Percentiles rank a stretch among this genome's conserved stretches.
Conservation (phyloP, 306 rosid genomes). For the Prunus padus region DNA sequence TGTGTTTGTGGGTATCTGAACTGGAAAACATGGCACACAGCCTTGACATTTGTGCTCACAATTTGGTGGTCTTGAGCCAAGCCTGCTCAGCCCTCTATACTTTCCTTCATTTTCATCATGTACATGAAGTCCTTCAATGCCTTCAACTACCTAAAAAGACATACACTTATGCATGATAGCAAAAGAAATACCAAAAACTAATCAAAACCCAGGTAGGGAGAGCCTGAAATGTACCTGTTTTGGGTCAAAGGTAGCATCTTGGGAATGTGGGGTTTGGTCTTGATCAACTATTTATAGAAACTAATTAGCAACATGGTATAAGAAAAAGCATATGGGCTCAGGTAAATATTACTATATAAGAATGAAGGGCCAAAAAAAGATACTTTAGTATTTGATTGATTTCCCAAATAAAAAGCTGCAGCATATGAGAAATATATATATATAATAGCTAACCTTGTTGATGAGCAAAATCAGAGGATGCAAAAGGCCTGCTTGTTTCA, state of each 20-base stretch:
- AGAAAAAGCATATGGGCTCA: not conserved
- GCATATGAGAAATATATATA: too few relatives aligned
- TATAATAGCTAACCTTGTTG: constrained; percentile 18
- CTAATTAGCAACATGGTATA: not conserved
- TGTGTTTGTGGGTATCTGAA: constrained; percentile 31
- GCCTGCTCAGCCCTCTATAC: constrained; percentile 23
- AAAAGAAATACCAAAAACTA: not conserved
- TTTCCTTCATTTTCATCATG: constrained; percentile 5
- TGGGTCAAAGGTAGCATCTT: constrained; percentile 5
- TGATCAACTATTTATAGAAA: not conserved
- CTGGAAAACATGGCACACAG: constrained; percentile 37
- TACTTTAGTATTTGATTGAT: too few relatives aligned
- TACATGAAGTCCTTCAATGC: not conserved
- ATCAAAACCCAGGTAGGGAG: not conserved
- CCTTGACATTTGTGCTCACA: constrained; percentile 35
- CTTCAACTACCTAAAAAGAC: constrained; percentile 18
- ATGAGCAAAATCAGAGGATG: not conserved
- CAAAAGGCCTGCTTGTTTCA: constrained; percentile 28
- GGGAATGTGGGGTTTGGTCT: constrained; percentile 15
- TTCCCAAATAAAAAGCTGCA: too few relatives aligned
- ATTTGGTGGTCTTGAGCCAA: constrained; percentile 44
- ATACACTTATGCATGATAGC: not conserved
- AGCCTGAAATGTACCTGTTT: constrained; percentile 19
- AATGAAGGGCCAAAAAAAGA: too few relatives aligned
- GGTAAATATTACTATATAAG: too few relatives aligned